Percentiles rank a stretch among this genome's conserved stretches.
These are phyloP conservation scores for Backusella circina DNA, from an alignment of 192 early-diverging fungal species.

Conservation along the genomic window DNA sequence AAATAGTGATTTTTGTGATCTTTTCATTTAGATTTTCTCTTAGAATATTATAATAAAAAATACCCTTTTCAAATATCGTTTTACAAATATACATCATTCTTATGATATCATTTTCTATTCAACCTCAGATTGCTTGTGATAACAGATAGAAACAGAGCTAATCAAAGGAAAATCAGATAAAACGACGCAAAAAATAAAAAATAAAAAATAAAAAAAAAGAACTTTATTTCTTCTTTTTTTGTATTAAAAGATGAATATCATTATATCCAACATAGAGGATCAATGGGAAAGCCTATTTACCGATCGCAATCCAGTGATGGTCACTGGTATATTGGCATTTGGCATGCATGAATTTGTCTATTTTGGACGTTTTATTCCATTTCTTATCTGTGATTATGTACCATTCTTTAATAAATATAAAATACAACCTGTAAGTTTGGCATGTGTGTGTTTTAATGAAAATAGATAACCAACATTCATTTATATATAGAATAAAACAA, in stretches of 20 bases:
- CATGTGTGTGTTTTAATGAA: too few species aligned
- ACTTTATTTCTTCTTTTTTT: not conserved
- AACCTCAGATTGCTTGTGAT: too few species aligned
- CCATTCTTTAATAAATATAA: conserved; percentile 86
- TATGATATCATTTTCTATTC: too few species aligned
- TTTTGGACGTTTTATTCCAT: conserved; percentile 87
- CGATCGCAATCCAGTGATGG: conserved; percentile 65
- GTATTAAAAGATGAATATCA: not conserved
- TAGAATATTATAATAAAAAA: not conserved
- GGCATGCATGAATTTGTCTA: conserved; percentile 88
- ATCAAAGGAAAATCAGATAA: too few species aligned
- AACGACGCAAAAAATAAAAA: not conserved
- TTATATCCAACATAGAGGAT: conserved; percentile 32
- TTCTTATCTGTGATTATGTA: conserved; percentile 79
- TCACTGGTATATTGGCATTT: conserved; percentile 74
- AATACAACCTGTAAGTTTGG: conserved; percentile 70
- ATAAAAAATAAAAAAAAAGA: not conserved
- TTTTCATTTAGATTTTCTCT: not conserved
- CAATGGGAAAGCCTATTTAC: conserved; percentile 62
- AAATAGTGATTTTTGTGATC: conserved; percentile 2
- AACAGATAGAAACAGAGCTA: too few species aligned
- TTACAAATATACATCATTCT: not conserved
- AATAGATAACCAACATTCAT: not conserved
- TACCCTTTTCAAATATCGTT: not conserved
- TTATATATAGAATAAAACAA: conserved; percentile 50